Conservation (phyloP, 1,284 basidiomycete species). For the Anthracocystis walkeri region DNA sequence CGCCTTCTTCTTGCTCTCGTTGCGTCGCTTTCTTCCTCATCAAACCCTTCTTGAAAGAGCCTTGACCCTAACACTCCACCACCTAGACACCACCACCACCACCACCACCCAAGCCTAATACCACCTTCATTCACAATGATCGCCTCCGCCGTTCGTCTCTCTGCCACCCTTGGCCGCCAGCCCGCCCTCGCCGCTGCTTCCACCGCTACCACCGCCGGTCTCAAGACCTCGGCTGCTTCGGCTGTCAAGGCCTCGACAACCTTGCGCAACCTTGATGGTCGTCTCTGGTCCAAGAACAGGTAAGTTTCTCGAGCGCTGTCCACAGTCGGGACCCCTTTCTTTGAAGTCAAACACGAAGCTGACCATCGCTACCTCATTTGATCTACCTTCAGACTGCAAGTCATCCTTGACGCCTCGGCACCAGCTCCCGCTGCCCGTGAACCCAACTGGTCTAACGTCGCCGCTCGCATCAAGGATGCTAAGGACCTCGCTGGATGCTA, state of each 20-base stretch:
- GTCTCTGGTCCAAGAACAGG: slow-evolving; percentile 48
- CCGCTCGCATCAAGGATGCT: slow-evolving; percentile 46
- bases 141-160: slow-evolving; percentile 50
- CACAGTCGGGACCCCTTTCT: background rate
- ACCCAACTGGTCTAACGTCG: slow-evolving; percentile 49
- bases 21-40: background rate
- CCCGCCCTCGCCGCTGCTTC: slow-evolving; percentile 32
- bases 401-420: slow-evolving; percentile 36
- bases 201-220: slow-evolving; percentile 38
- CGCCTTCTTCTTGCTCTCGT: background rate
- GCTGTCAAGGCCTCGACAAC: slow-evolving; percentile 36
- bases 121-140: slow-evolving; percentile 25
- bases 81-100: background rate
- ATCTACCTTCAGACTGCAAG: slow-evolving; percentile 27
- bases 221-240: slow-evolving; percentile 46
- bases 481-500: slow-evolving; percentile 51
- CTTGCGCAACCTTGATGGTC: slow-evolving; percentile 40
- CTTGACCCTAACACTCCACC: slow-evolving; percentile 1
- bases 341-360: background rate
- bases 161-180: slow-evolving; percentile 47
- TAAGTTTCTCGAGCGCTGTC: slow-evolving; percentile 15
- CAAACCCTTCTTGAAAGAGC: background rate
- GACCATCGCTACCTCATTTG: background rate
- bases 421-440: slow-evolving; percentile 29
- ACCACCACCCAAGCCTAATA: background rate